Conservation (phyloP, 306 rosid genomes). For the Dryas octopetala region DNA sequence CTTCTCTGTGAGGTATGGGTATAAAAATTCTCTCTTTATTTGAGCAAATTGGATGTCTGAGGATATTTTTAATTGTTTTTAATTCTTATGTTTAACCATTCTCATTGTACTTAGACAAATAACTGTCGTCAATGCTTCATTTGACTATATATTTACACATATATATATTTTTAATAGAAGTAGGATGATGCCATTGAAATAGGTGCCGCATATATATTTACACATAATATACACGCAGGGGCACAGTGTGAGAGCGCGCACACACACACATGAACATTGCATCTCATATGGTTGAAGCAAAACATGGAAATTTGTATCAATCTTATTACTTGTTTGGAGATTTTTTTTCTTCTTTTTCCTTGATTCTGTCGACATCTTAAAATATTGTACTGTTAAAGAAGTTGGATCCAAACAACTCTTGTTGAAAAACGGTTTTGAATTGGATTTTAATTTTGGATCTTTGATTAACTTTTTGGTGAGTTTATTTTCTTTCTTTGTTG, state of each 20-base stretch:
- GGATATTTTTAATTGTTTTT: not conserved
- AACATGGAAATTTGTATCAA: not conserved
- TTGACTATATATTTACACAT: not conserved
- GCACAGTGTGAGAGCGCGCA: no score
- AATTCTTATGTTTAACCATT: not conserved
- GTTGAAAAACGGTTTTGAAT: not conserved
- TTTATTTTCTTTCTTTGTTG: not conserved
- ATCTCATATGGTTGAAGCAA: not conserved
- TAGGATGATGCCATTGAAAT: not conserved
- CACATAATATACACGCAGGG: not conserved
- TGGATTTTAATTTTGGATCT: not conserved
- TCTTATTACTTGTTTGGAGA: not conserved
- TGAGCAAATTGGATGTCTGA: constrained; percentile 1
- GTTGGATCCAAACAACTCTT: not conserved
- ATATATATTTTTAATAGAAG: not conserved
- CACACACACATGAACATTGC: not conserved
- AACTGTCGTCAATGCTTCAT: not conserved
- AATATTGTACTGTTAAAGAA: not conserved
- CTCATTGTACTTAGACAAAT: not conserved
- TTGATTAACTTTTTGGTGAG: not conserved
- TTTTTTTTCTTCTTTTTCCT: not conserved
- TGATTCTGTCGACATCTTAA: not conserved
- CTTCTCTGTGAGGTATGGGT: constrained; percentile 71
- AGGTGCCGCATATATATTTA: not conserved
- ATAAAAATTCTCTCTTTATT: not conserved